A percentile compares a stretch with the other conserved stretches of the same genome.
Conservation (phyloP, 192 early-diverging fungal genomes). For the Linnemannia exigua region DNA sequence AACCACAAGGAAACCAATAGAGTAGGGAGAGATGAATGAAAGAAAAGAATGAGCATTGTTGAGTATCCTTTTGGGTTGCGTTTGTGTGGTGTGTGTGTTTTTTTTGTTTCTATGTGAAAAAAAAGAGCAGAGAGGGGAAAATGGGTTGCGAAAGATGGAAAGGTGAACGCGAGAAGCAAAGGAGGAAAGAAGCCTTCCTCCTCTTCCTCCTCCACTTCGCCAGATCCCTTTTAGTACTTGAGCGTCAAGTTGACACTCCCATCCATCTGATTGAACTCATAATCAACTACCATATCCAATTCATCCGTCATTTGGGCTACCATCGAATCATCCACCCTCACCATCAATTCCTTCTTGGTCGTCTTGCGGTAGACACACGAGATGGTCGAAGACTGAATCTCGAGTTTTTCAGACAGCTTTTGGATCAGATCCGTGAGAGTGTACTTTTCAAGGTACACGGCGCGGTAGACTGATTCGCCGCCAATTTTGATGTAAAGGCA, state of each 20-base stretch:
- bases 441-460: constrained; percentile 76
- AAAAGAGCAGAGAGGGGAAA: not conserved
- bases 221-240: constrained; percentile 57
- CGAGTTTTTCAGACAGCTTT: constrained; percentile 69
- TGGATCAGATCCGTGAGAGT: constrained; percentile 67
- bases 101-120: constrained; percentile 6
- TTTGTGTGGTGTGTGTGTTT: not conserved
- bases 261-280: constrained; percentile 55
- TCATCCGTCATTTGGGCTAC: constrained; percentile 74
- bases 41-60: not conserved
- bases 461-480: constrained; percentile 68
- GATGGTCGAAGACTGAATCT: constrained; percentile 56
- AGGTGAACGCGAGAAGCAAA: not conserved
- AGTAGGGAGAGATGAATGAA: not conserved
- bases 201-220: not conserved
- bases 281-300: constrained; percentile 73
- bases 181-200: too few relatives aligned
- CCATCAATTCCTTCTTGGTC: constrained; percentile 64
- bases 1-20: not conserved
- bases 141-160: not conserved
- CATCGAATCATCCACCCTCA: constrained; percentile 72
- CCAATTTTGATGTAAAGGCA: constrained; percentile 71
- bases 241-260: constrained; percentile 59
- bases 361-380: constrained; percentile 61
- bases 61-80: not conserved